phyloP scores from a whole-genome alignment of 2,329 filamentous ascomycete genomes.

The Neospermospora avenae region DNA sequence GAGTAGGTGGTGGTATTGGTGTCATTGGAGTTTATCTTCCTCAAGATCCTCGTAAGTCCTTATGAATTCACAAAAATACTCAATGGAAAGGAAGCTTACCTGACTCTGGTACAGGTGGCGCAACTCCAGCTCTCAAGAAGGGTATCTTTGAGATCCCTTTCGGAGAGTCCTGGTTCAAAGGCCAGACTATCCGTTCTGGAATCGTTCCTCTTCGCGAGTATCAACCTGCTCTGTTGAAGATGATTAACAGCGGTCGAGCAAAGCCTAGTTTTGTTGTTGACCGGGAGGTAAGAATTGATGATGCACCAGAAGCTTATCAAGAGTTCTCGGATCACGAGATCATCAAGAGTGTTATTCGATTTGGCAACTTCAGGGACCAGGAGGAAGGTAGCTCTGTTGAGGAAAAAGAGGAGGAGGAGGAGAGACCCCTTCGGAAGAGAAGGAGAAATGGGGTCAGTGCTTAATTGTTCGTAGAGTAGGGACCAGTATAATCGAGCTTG shows the following conservation, averaged over 20 bases:
- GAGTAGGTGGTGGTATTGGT: conserved; percentile 30
- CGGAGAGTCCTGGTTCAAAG: conserved; percentile 1
- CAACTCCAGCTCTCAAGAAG: background rate
- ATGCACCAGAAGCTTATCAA: background rate
- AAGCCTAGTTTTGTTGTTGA: conserved; percentile 1
- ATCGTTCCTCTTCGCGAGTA: background rate
- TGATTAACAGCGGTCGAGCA: background rate
- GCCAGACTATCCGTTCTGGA: background rate
- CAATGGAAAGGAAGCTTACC: background rate
- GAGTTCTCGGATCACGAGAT: conserved; percentile 2
- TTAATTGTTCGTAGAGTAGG: background rate
- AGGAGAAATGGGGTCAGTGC: background rate
- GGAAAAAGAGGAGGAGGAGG: background rate
- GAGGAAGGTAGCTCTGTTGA: background rate
- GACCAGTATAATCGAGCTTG: too few relatives aligned
- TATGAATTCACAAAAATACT: background rate
- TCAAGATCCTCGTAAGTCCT: conserved; percentile 13
- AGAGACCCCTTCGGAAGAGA: background rate
- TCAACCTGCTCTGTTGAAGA: background rate
- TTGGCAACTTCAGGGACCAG: background rate
- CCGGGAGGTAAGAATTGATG: background rate
- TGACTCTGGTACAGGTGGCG: background rate
- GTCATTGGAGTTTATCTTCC: conserved; percentile 29
- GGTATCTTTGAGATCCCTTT: conserved; percentile 3
- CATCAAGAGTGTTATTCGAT: conserved; percentile 2